Base-by-base conservation (phyloP, 208 protist genomes). In the Wallacemonas sp. region DNA sequence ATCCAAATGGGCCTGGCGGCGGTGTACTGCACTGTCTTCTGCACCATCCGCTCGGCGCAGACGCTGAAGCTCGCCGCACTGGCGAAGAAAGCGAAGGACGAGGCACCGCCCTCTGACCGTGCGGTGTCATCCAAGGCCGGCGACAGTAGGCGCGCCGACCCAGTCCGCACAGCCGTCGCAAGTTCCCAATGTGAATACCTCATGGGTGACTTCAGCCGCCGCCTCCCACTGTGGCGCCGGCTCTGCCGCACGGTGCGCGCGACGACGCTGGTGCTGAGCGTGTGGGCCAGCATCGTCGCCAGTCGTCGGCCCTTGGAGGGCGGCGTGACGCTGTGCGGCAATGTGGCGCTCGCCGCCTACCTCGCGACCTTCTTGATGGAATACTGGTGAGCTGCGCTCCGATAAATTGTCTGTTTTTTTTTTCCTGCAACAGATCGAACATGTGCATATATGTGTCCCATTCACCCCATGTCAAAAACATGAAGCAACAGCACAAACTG, bases 301-400 rank as follows among this genome's bases (percentile, higher is more conserved):
- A 32, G 87, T 18, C 82, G 86, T 3, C 79, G 86, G 4, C 86
- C 86, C 3, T 41, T 92, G 22, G 86, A 92, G 36, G 82, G 86
- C 4, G 52, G 52, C 8, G 69, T 83, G 29, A 65, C 73, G 14
- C 54, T 82, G 18, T 26, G 77, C 32, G 79, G 85, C 16, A 69
- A 84, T 26, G 83, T 81, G 61, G 49, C 70, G 20, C 64, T 85
- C 4, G 63, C 78, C 28, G 7, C 72, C 10, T 82, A 76, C 36
- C 31, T 87, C 28, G 31, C 45, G 48, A 77, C 76, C 0, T 32
- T 65, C 11, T 50, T 82, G 28, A 61, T 74, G 3, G 64, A 61
- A 26, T 68, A 64, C 29, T 57, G 76, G 62, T 82, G 52, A 55
- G 7, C 7, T 7, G 3, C 26, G n/a, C 26, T 4, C 36, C 3